Conservation (phyloP, 345 rosid genomes). For the Eucalyptus cloeziana region DNA sequence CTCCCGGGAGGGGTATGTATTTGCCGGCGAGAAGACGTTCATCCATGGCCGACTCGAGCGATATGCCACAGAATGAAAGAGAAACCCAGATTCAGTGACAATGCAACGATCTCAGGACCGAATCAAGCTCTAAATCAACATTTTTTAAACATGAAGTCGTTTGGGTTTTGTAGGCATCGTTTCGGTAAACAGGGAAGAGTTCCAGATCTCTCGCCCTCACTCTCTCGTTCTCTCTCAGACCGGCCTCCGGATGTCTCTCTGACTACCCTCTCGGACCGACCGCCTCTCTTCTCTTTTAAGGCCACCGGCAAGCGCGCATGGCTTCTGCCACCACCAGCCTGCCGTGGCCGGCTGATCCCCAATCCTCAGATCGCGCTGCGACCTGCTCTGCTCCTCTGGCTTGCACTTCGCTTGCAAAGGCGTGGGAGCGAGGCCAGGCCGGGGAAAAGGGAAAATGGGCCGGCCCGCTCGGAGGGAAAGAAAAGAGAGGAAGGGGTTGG, state of each 20-base stretch:
- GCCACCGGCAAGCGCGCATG: neutral
- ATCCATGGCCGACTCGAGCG: no score
- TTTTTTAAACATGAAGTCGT: no score
- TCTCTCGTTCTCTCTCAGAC: neutral
- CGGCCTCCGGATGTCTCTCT: neutral
- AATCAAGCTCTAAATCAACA: no score
- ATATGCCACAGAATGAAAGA: no score
- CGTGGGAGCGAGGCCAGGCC: neutral
- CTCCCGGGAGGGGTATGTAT: no score
- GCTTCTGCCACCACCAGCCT: neutral
- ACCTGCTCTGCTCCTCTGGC: neutral
- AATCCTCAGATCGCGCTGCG: neutral
- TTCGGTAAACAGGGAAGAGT: no score
- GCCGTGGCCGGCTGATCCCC: neutral
- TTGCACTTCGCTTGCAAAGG: neutral
- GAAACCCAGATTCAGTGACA: no score
- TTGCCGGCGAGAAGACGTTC: no score
- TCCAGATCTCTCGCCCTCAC: no score
- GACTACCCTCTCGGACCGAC: neutral
- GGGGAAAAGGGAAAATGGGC: neutral
- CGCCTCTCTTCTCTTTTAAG: neutral
- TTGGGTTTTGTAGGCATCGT: no score
- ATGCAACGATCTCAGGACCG: no score
- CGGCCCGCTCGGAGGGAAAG: neutral
- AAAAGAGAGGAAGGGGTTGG: neutral